Evolutionary conservation across 352 stramenopile species (phyloP), one percentile per base, ranked within the genome.

Genomic region (Phytopythium chamaehyphon): DNA sequence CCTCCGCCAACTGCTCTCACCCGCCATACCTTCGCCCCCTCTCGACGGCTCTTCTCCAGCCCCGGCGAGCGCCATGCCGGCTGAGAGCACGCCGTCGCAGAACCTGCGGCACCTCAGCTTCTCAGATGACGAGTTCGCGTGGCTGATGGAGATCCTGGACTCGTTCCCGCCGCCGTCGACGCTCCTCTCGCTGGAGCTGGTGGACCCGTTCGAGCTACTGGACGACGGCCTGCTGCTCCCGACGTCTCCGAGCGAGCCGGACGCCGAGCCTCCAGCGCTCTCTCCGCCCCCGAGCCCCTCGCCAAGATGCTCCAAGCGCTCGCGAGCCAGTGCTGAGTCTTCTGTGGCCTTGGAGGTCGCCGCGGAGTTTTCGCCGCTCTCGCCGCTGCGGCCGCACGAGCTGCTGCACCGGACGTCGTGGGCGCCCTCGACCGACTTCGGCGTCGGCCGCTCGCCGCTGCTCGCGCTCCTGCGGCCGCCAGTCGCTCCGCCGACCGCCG

Each of bases 171-270:
- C 24, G 12, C 22, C 28, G 15, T 26, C 22, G 42, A 23, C 33
- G 42, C 42, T 16, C n/a, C n/a, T n/a, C 6, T 23, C 24, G 15
- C 22, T 48, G 15, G 42, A 48, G 23, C 5, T 48, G 9, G 6
- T 36, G 21, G 42, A 48, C 24, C 42, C 23, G 42, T 8, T 36
- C 42, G 22, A 10, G 42, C 15, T 48, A 2, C 6, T 15, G 10
- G 42, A 48, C 42, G 42, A 18, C 42, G 42, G 36, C 14, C 42
- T 48, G 23, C 42, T 37, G 19, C 24, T 48, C 5, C 21, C 36
- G 23, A 21, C 24, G 22, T 11, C 23, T 1, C 14, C 21, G 19
- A 31, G 40, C 40, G 40, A 46, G 19, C 40, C 10, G 9, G 21
- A 31, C 1, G 40, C 18, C 40, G 19, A 46, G 19, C 28, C 28